These are phyloP conservation scores for Pezicula radicicola DNA, from an alignment of 2,329 filamentous ascomycete species.

Conservation along the genomic window DNA sequence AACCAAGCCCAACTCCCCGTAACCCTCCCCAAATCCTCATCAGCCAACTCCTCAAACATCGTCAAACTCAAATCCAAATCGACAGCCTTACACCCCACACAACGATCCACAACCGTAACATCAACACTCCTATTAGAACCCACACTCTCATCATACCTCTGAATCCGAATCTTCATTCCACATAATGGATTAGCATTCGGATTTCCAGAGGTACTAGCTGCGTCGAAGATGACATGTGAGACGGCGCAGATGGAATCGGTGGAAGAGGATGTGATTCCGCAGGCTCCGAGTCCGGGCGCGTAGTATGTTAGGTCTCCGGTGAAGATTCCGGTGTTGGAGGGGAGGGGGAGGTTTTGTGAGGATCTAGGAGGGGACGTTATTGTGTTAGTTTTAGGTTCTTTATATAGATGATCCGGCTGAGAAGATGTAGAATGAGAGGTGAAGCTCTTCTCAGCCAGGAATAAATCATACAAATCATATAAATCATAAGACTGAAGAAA, in stretches of 20 bases:
- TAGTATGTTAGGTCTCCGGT: constrained; percentile 71
- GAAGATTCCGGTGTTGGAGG: constrained; percentile 47
- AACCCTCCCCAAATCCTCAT: constrained; percentile 39
- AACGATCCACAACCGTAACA: constrained; percentile 62
- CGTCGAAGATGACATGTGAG: constrained; percentile 65
- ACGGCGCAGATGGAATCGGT: constrained; percentile 64
- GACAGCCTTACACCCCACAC: constrained; percentile 38
- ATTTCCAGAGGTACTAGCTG: constrained; percentile 45
- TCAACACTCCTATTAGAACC: constrained; percentile 54
- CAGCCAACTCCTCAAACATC: constrained; percentile 42
- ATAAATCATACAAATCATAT: background rate
- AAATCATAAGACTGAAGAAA: too few species aligned
- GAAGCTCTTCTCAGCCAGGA: background rate
- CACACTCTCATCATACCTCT: constrained; percentile 41
- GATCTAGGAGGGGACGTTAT: constrained; percentile 9
- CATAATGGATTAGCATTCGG: constrained; percentile 68
- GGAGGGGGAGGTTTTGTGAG: constrained; percentile 44
- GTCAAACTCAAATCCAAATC: constrained; percentile 40
- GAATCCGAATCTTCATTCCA: constrained; percentile 61
- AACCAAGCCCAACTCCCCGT: constrained; percentile 34
- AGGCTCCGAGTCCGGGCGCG: constrained; percentile 62
- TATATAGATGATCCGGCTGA: background rate
- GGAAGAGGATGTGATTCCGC: constrained; percentile 54
- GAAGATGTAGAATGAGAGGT: background rate
- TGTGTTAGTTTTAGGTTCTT: constrained; percentile 1